phyloP scores from a whole-genome alignment of 2,329 filamentous ascomycete genomes.

The Polytolypa hystricis region DNA sequence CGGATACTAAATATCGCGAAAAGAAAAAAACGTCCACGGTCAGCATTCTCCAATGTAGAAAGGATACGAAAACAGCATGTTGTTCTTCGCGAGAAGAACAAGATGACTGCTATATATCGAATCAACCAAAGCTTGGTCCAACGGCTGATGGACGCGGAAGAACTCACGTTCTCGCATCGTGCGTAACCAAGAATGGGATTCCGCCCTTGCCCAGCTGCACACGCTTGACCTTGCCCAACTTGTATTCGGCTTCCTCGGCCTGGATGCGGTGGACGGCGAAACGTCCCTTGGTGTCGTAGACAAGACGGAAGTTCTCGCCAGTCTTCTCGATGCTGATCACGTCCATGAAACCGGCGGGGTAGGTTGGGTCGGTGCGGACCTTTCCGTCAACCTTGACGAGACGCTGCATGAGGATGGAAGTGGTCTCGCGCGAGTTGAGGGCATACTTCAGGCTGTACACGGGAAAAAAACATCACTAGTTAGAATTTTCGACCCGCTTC shows the following conservation, averaged over 20 bases:
- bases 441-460: conserved; percentile 92
- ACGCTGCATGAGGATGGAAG: conserved; percentile 97
- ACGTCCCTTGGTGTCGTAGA: conserved; percentile 99
- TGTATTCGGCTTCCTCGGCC: conserved; percentile 97
- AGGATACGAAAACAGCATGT: conserved; percentile 12
- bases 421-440: conserved; percentile 95
- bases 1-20: conserved; percentile 65
- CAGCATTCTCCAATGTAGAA: conserved; percentile 21
- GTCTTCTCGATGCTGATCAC: conserved; percentile 99
- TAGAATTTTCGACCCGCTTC: conserved; percentile 2
- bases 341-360: conserved; percentile 98
- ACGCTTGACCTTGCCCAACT: conserved; percentile 99
- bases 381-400: conserved; percentile 99
- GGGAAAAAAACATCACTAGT: conserved; percentile 10
- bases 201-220: conserved; percentile 98
- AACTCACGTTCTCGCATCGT: conserved; percentile 99
- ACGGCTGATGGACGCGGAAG: conserved; percentile 98
- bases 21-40: conserved; percentile 14
- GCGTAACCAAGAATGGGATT: conserved; percentile 99
- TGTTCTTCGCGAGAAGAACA: conserved; percentile 21
- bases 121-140: conserved; percentile 96
- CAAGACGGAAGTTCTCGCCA: conserved; percentile 98
- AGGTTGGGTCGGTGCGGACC: conserved; percentile 97
- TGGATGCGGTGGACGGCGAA: conserved; percentile 99
- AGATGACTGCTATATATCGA: conserved; percentile 17